Conservation (phyloP, 2,329 filamentous ascomycete genomes). For the Aspergillus phoenicis region DNA sequence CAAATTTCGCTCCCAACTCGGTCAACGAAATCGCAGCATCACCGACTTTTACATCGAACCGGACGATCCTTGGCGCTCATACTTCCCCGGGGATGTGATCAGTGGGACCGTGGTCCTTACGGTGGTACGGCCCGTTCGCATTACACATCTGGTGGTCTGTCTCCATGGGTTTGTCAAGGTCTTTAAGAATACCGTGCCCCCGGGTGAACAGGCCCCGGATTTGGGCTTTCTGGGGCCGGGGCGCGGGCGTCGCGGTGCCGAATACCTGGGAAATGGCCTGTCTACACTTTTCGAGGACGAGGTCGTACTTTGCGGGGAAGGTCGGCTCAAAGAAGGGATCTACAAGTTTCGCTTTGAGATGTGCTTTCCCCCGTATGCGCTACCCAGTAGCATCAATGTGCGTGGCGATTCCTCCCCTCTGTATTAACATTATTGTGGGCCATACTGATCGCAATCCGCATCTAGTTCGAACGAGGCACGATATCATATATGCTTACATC, state of each 20-base stretch:
- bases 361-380: constrained; percentile 59
- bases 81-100: constrained; percentile 64
- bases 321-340: constrained; percentile 63
- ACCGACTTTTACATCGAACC: constrained; percentile 64
- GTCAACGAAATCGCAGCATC: constrained; percentile 56
- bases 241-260: constrained; percentile 53
- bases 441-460: background rate
- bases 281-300: constrained; percentile 68
- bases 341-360: constrained; percentile 69
- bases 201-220: constrained; percentile 56
- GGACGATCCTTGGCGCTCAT: constrained; percentile 65
- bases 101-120: constrained; percentile 63
- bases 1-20: constrained; percentile 59
- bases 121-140: constrained; percentile 61
- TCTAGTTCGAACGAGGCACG: constrained; percentile 88
- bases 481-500: constrained; percentile 90
- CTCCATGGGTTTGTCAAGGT: constrained; percentile 68
- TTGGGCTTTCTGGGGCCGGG: constrained; percentile 56
- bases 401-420: constrained; percentile 38
- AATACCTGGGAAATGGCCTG: constrained; percentile 66
- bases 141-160: constrained; percentile 65
- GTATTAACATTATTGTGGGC: too few relatives aligned
- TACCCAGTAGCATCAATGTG: constrained; percentile 92
- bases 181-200: constrained; percentile 62
- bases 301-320: constrained; percentile 65